Evolutionary conservation across 495 filamentous ascomycete genomes (phyloP).

Genomic region (Penicillium psychrofluorescens): DNA sequence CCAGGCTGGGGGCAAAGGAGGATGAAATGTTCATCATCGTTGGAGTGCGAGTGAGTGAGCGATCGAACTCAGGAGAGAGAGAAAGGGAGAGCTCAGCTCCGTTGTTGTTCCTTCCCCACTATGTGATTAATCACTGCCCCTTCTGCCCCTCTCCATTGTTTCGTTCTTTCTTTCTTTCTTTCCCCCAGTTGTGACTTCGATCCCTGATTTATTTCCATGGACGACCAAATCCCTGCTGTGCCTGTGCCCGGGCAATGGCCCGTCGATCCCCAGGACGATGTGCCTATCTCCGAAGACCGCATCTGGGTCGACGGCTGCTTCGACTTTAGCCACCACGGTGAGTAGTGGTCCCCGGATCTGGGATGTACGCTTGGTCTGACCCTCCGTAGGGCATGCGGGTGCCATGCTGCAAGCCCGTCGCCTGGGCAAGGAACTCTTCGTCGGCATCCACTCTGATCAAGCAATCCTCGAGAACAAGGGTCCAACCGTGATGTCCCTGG

Average conservation of each 20-base stretch:
- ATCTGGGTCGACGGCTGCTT: conserved; percentile 99
- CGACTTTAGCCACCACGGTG: conserved; percentile 96
- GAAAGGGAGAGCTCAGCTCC: conserved; percentile 5
- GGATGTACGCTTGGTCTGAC: too few species aligned
- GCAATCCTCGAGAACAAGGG: conserved; percentile 95
- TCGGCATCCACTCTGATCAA: conserved; percentile 92
- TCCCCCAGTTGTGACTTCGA: not conserved
- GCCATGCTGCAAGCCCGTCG: conserved; percentile 90
- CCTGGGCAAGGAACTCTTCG: conserved; percentile 77
- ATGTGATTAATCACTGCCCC: not conserved
- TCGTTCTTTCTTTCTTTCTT: not conserved
- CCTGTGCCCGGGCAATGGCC: conserved; percentile 54
- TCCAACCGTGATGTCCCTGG: conserved; percentile 90
- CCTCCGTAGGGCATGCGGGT: conserved; percentile 72
- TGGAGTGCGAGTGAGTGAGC: not conserved
- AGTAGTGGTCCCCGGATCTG: conserved; percentile 2
- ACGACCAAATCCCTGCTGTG: conserved; percentile 30
- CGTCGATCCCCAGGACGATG: conserved; percentile 57
- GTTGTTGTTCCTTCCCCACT: conserved; percentile 14
- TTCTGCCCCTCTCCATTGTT: not conserved
- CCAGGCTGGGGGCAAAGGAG: conserved; percentile 25
- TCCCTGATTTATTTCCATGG: not conserved
- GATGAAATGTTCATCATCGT: conserved; percentile 15
- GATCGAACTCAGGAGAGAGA: not conserved
- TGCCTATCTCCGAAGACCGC: conserved; percentile 56